Evolutionary conservation across 352 stramenopile genomes (phyloP), one percentile per base, ranked within the genome.

Genomic region (Phytophthora foliorum): DNA sequence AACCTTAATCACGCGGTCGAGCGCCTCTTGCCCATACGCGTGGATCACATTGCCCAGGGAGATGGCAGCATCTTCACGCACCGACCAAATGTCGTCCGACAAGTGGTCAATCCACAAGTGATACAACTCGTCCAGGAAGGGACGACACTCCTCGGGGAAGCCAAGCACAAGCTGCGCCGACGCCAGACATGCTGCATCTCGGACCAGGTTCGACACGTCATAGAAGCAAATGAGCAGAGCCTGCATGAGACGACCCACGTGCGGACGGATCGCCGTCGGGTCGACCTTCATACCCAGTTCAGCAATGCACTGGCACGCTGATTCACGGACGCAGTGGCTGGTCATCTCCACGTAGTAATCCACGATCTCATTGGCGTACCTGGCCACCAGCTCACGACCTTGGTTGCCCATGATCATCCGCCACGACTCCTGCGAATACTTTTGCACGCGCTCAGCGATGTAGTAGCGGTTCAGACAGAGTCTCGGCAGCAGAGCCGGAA

Each of bases 381-480:
- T 80, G 6, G 90, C 93, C 21, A 99, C 95, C 3, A 96, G 72
- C 7, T 87, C 75, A 4, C 96, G 75, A 4, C 96, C 90, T 16
- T 85, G 75, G 7, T 84, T 75, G 21, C 86, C 88, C 72, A 99
- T 96, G 53, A 98, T 77, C 27, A 96, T 61, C 57, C 82, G 86
- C 97, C 97, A 99, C 19, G 96, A 99, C 61, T 99, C 94, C 67
- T 99, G 96, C 48, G 89, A 98, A 64, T 98, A 98, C 49, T 99
- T 88, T 57, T 98, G 97, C 57, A 99, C 97, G 25, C 97, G 96
- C 73, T 99, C 95, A 0, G 97, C 97, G 31, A 99, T 84, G 70
- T 99, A 99, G 71, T 98, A 97, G 31, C 97, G 92, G 80, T 99
- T 99, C n/a, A 99, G 75, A 71, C 96, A 99, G 88, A 99, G 95